A percentile compares a stretch with the other conserved stretches of the same genome.
phyloP scores from a whole-genome alignment of 139 green algal genomes.

The Deuterostichococcus epilithicus region DNA sequence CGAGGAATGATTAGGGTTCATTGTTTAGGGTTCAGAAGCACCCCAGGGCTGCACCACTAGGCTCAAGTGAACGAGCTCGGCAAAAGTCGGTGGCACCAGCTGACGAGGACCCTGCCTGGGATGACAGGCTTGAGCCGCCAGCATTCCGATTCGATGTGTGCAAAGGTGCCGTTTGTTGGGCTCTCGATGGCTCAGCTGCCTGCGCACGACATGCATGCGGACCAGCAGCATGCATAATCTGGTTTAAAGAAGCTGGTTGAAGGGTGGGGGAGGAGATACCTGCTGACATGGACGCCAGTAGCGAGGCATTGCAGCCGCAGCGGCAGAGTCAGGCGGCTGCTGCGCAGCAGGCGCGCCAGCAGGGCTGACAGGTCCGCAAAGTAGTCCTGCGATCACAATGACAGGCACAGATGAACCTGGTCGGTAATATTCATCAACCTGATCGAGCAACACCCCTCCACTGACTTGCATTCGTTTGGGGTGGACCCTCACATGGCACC shows the following conservation, averaged over 20 bases:
- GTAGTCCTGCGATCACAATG: too few relatives aligned
- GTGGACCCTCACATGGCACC: too few relatives aligned
- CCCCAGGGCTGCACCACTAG: too few relatives aligned
- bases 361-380: slow-evolving; percentile 64
- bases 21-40: too few relatives aligned
- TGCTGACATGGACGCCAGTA: slow-evolving; percentile 56
- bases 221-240: background rate
- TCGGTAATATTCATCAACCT: too few relatives aligned
- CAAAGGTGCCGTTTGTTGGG: background rate
- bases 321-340: slow-evolving; percentile 45
- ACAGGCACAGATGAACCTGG: too few relatives aligned
- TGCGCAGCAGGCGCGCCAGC: slow-evolving; percentile 44
- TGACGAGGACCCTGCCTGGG: background rate
- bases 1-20: too few relatives aligned
- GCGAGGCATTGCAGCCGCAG: slow-evolving; percentile 57
- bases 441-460: too few relatives aligned
- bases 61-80: too few relatives aligned
- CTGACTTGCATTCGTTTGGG: too few relatives aligned
- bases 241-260: too few relatives aligned
- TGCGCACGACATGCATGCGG: background rate
- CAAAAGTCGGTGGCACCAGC: too few relatives aligned
- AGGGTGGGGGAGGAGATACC: slow-evolving; percentile 5
- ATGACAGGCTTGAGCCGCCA: background rate
- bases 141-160: background rate
- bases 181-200: background rate